Percentiles rank a stretch among this genome's conserved stretches.
Conservation (phyloP, 2,329 filamentous ascomycete genomes). For the Mycosphaerelloides madeirae region DNA sequence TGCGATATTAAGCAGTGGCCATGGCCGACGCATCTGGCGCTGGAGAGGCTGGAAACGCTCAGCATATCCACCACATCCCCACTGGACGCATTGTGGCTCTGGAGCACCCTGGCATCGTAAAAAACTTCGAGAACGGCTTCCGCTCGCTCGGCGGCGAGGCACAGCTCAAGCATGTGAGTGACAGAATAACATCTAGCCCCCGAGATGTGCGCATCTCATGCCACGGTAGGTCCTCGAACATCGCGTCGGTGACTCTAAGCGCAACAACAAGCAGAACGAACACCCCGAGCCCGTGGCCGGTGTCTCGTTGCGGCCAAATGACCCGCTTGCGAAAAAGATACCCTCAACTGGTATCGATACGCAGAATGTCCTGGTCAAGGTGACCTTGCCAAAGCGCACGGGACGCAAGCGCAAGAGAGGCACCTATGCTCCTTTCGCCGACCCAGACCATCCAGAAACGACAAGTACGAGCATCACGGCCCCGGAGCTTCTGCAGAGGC, state of each 20-base stretch:
- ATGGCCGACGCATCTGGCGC: too few species aligned
- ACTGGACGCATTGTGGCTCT: constrained; percentile 53
- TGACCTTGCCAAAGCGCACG: constrained; percentile 81
- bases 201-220: constrained; percentile 12
- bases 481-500: constrained; percentile 26
- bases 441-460: constrained; percentile 4
- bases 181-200: background rate
- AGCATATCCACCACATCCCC: constrained; percentile 50
- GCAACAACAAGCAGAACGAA: constrained; percentile 20
- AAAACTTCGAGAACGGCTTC: constrained; percentile 60
- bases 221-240: constrained; percentile 28
- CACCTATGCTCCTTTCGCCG: constrained; percentile 52
- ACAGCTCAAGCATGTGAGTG: constrained; percentile 50
- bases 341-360: constrained; percentile 70
- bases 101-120: constrained; percentile 64
- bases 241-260: constrained; percentile 28
- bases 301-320: constrained; percentile 73
- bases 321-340: constrained; percentile 72
- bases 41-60: too few species aligned
- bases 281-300: constrained; percentile 49
- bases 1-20: too few species aligned
- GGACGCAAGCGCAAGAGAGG: constrained; percentile 81
- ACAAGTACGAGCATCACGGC: constrained; percentile 21
- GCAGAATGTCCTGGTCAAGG: constrained; percentile 79
- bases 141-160: constrained; percentile 56